A percentile compares a stretch with the other conserved stretches of the same genome.
Conservation (phyloP, 768 basidiomycete genomes). For the Tylopilus sp. region DNA sequence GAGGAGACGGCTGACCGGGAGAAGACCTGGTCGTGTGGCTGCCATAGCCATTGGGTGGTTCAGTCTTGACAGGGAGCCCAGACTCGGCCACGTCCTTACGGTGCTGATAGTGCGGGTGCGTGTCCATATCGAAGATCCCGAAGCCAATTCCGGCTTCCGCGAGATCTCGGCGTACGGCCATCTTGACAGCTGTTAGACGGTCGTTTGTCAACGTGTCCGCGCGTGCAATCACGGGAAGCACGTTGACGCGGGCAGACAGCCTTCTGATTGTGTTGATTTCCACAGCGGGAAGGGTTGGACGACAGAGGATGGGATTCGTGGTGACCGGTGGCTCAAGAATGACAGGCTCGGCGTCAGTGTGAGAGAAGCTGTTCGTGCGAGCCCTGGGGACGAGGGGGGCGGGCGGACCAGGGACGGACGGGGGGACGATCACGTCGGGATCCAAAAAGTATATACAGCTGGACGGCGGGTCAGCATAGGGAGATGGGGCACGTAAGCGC, state of each 20-base stretch:
- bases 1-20: slow-evolving; percentile 55
- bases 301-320: slow-evolving; percentile 64
- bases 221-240: slow-evolving; percentile 80
- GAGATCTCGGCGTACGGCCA: slow-evolving; percentile 76
- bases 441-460: slow-evolving; percentile 88
- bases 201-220: slow-evolving; percentile 82
- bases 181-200: slow-evolving; percentile 73
- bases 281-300: slow-evolving; percentile 61
- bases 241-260: slow-evolving; percentile 79
- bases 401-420: slow-evolving; percentile 61
- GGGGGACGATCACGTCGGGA: slow-evolving; percentile 76
- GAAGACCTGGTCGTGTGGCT: slow-evolving; percentile 49
- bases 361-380: slow-evolving; percentile 69
- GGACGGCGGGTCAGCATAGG: slow-evolving; percentile 22
- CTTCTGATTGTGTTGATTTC: slow-evolving; percentile 80
- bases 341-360: slow-evolving; percentile 69
- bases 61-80: slow-evolving; percentile 43
- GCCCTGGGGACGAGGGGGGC: slow-evolving; percentile 65
- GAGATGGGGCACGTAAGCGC: slow-evolving; percentile 30
- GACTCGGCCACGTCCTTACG: slow-evolving; percentile 43
- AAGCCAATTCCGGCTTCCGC: slow-evolving; percentile 85
- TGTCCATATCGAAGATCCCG: slow-evolving; percentile 83
- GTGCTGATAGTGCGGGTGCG: slow-evolving; percentile 45
- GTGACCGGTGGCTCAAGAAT: slow-evolving; percentile 79
- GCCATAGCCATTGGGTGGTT: slow-evolving; percentile 51